Evolutionary conservation across 306 rosid species (phyloP), one percentile per base, ranked within the genome.

Genomic region (Medicago lupulina): DNA sequence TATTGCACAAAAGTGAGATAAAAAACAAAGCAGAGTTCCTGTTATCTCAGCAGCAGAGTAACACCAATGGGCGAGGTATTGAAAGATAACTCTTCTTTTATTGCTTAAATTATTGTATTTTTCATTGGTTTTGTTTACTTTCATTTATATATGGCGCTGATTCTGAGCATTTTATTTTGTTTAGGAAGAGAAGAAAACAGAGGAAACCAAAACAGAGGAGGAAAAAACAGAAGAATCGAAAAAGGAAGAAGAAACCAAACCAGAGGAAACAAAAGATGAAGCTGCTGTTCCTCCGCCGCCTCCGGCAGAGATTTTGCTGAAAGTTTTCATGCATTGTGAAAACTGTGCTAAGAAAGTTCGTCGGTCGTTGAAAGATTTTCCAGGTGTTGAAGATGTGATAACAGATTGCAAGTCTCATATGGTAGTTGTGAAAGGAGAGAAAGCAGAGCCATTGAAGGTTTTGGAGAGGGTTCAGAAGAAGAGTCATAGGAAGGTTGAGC

Each of bases 281-380:
- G 67, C 1, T 14, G 38, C 18, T 28, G 14, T 63, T 8, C 76
- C 80, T 0, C 81, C 97, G 0, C 83, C 85, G 3, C 86, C 93
- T 12, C 51, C 51, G 8, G 81, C 84, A 4, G 96, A 94, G 67
- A 87, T 92, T 58, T 71, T 92, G 23, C 95, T 94, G 54, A 78
- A 69, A 76, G 98, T 94, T 7, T 90, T 69, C 88, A 94, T 94
- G 98, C 98, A 94, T 87, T 94, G 98, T 46, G 97, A 94, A 83
- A 96, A 95, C 2, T 94, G 98, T 74, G 98, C 98, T 7, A 88
- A 93, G 16, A 91, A 90, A 82, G 98, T 94, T 76, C 89, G 88
- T 43, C 84, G 95, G 8, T 83, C 83, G 41, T 97, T 94, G 78
- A 90, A 86, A 64, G 88, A 89, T 12, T 91, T 91, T 70, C 84